These are phyloP conservation scores for Polygonum aviculare DNA, from an alignment of 148 eudicot species.

Conservation along the genomic window DNA sequence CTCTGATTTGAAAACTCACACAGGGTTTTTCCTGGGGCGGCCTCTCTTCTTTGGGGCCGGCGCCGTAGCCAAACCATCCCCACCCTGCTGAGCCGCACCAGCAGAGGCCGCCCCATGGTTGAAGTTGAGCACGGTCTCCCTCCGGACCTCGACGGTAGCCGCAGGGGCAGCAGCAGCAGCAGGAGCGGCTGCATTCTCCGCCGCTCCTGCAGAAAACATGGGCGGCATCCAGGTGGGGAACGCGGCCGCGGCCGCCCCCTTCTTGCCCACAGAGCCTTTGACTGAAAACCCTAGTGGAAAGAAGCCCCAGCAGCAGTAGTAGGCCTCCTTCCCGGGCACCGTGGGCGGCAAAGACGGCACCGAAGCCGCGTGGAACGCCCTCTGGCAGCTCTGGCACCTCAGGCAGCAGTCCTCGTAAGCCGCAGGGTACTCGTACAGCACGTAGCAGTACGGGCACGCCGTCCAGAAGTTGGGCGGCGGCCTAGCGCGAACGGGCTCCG, in stretches of 20 bases:
- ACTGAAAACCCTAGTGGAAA: conserved; percentile 64
- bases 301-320: conserved; percentile 87
- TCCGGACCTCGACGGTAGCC: neutral
- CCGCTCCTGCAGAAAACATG: conserved; percentile 8
- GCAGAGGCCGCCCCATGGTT: conserved; percentile 21
- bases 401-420: conserved; percentile 58
- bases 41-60: conserved; percentile 29
- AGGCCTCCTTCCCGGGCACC: conserved; percentile 82
- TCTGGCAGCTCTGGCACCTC: conserved; percentile 62
- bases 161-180: conserved; percentile 1
- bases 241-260: conserved; percentile 15
- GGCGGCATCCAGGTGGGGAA: conserved; percentile 46
- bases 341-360: conserved; percentile 54
- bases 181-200: neutral
- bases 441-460: conserved; percentile 80
- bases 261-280: conserved; percentile 12
- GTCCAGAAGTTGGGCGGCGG: conserved; percentile 54
- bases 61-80: neutral
- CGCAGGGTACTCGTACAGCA: conserved; percentile 57
- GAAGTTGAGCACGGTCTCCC: conserved; percentile 14
- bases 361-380: conserved; percentile 55
- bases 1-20: neutral
- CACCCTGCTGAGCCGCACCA: neutral
- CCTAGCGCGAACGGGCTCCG: neutral
- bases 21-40: conserved; percentile 28